Base-by-base conservation (phyloP, 495 filamentous ascomycete species). In the Hypoxylon intermedium region DNA sequence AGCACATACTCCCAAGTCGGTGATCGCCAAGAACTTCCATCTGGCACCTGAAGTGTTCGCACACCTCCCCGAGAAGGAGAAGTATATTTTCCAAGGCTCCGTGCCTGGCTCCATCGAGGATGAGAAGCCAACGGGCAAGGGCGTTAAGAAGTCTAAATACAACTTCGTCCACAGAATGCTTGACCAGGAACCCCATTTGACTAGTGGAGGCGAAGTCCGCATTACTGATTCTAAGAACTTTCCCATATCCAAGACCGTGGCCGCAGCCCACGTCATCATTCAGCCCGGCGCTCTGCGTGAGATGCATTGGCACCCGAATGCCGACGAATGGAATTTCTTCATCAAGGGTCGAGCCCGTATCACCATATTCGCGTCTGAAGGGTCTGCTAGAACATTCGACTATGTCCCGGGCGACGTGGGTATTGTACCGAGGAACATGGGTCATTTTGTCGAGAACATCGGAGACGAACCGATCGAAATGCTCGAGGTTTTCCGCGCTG, bases 211-310 rank as follows among this genome's bases (percentile, higher is more conserved):
- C 9, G 56, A 77, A 9, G 85, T 87, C 1, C 79, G 84, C 16
- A 88, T 88, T 60, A 79, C 82, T 2, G 86, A 89, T 67, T 83
- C 83, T n/a, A 79, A 69, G 21, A 88, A 87, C 67, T 89, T 89
- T 62, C 79, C 80, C 16, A 77, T 89, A 56, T 84, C 85, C 38
- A 80, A 83, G 60, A 88, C 83, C 0, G 77, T 89, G 12, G 83
- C 86, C 0, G 85, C 86, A 1, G 86, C 84, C 5, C 84, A 86
- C 60, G 65, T 87, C 6, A 72, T 72, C 42, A 83, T 87, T 37
- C 67, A 82, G 36, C 83, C 83, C 0, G 83, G 83, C 1, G 83
- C 81, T 0, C 65, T 87, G 42, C 79, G 85, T 4, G 84, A 87
- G 69, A 83, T 83, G 73, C 81, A 84, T 69, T 84, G 82, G 81